Percentiles rank a stretch among this genome's conserved stretches.
phyloP scores from a whole-genome alignment of 768 basidiomycete genomes.

The Paxillus ammoniavirescens region DNA sequence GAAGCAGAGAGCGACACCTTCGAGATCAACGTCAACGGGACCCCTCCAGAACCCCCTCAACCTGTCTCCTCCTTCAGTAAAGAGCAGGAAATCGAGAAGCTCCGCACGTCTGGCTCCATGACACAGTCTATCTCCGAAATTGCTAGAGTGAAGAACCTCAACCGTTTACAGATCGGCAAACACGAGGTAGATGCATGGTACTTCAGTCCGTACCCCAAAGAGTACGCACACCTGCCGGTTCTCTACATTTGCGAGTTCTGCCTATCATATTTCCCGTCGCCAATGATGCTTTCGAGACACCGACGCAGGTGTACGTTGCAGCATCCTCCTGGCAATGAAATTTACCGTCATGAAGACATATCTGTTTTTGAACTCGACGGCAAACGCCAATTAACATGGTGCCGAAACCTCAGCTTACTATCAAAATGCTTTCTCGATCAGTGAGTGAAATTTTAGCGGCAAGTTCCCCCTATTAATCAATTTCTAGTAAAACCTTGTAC shows the following conservation, averaged over 20 bases:
- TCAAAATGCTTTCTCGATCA: slow-evolving; percentile 99
- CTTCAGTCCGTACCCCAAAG: slow-evolving; percentile 98
- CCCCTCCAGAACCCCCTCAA: slow-evolving; percentile 48
- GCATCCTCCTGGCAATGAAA: slow-evolving; percentile 98
- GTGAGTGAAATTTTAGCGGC: slow-evolving; percentile 41
- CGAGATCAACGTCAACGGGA: slow-evolving; percentile 52
- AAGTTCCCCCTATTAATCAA: slow-evolving; percentile 17
- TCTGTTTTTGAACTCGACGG: slow-evolving; percentile 99
- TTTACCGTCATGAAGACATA: slow-evolving; percentile 95
- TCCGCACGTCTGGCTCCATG: slow-evolving; percentile 97
- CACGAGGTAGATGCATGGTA: slow-evolving; percentile 99
- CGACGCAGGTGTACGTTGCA: slow-evolving; percentile 86
- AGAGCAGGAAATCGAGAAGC: slow-evolving; percentile 97
- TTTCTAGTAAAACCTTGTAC: slow-evolving; percentile 88
- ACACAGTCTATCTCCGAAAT: slow-evolving; percentile 98
- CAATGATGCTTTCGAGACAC: slow-evolving; percentile 89
- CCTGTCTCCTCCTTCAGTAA: slow-evolving; percentile 80
- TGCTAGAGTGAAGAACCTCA: slow-evolving; percentile 96
- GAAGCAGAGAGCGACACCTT: slow-evolving; percentile 63
- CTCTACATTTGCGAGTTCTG: slow-evolving; percentile 99
- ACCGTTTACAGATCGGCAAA: slow-evolving; percentile 92
- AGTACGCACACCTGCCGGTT: slow-evolving; percentile 93
- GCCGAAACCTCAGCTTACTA: slow-evolving; percentile 92
- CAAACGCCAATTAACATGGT: slow-evolving; percentile 93
- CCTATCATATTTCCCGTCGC: slow-evolving; percentile 86